These are phyloP conservation scores for bread wheat (Triticum aestivum) DNA, from an alignment of 176 grass and related monocot genomes.

Conservation along the genomic window IWGSC_CS_RefSeq_v2.1 NC_057801.1:213443200-213443699, in stretches of 20 bases:
- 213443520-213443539: background rate
- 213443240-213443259: too few relatives aligned
- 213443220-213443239: too few relatives aligned
- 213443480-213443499: background rate
- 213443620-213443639: slow-evolving; percentile 72
- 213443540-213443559: slow-evolving; percentile 31
- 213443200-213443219: too few relatives aligned
- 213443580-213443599: slow-evolving; percentile 79
- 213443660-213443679: slow-evolving; percentile 39
- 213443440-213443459: background rate
- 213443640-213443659: slow-evolving; percentile 52
- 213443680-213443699: slow-evolving; percentile 77
- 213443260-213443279: background rate
- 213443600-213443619: slow-evolving; percentile 85
- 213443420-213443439: slow-evolving; percentile 12
- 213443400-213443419: slow-evolving; percentile 18
- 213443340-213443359: background rate
- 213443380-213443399: background rate
- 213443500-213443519: slow-evolving; percentile 13
- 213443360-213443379: background rate
- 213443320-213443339: background rate
- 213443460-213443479: background rate
- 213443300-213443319: background rate
- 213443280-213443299: background rate
- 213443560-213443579: slow-evolving; percentile 52